phyloP scores from a whole-genome alignment of 2,329 filamentous ascomycete species.

The Sclerotinia minor region DNA sequence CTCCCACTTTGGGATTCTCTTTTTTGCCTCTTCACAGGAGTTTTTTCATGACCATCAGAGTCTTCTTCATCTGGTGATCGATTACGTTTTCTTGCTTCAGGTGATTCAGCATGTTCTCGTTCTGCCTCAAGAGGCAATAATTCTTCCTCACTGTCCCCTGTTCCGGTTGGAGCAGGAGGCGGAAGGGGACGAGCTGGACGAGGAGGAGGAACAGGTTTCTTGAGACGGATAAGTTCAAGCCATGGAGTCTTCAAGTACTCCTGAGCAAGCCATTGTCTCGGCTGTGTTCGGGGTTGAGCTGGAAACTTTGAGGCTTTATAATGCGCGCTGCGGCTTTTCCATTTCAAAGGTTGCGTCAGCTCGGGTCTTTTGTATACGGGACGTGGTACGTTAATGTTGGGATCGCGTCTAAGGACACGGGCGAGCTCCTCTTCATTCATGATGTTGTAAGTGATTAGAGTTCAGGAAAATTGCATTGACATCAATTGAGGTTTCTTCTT shows the following conservation, averaged over 20 bases:
- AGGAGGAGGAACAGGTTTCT: too few species aligned
- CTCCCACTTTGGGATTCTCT: neutral
- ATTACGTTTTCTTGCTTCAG: too few species aligned
- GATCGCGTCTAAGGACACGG: neutral
- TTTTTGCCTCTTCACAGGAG: neutral
- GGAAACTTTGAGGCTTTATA: too few species aligned
- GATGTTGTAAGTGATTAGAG: neutral
- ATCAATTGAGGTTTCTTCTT: neutral
- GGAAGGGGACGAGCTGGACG: too few species aligned
- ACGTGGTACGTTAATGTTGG: neutral
- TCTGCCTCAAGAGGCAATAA: too few species aligned
- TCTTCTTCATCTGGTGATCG: too few species aligned
- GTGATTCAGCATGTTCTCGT: too few species aligned
- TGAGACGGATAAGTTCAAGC: too few species aligned
- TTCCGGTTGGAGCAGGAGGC: too few species aligned
- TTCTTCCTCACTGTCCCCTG: too few species aligned
- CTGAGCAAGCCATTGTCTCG: neutral
- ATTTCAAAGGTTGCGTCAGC: neutral
- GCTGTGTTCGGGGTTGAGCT: neutral
- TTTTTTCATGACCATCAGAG: neutral
- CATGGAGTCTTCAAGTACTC: neutral
- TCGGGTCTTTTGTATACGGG: neutral
- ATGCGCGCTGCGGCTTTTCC: fast-evolving
- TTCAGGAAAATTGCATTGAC: too few species aligned
- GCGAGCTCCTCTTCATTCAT: neutral